These are phyloP conservation scores for Quillaja saponaria DNA, from an alignment of 306 rosid genomes.

Conservation along the genomic window DNA sequence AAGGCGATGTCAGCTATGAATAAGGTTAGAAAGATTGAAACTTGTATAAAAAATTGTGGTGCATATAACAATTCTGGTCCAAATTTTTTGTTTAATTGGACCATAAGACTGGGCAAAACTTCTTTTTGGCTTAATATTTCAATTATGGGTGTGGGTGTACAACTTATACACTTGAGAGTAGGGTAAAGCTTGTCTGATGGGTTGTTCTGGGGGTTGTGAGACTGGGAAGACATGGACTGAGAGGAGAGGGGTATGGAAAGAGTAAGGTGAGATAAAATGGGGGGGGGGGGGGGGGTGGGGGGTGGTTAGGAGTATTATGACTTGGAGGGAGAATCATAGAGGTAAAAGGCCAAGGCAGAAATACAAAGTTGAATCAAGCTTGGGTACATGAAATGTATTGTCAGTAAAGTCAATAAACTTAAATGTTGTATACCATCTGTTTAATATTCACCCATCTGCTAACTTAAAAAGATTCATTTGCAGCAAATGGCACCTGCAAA, in stretches of 20 bases:
- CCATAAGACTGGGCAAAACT: constrained; percentile 2
- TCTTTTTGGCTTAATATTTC: constrained; percentile 4
- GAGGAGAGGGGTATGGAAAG: not conserved
- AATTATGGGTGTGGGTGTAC: constrained; percentile 19
- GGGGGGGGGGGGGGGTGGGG: not conserved
- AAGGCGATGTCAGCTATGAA: constrained; percentile 89
- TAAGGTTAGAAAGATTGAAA: constrained; percentile 45
- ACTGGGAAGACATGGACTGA: not conserved
- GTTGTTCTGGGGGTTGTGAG: constrained; percentile 16
- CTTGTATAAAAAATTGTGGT: not conserved
- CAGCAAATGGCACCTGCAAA: constrained; percentile 95
- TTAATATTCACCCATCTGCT: constrained; percentile 17
- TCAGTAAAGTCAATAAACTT: constrained; percentile 10
- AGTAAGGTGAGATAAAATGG: not conserved
- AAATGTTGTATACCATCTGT: constrained; percentile 2
- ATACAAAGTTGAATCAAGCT: constrained; percentile 1
- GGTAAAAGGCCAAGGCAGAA: constrained; percentile 21
- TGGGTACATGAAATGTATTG: constrained; percentile 19
- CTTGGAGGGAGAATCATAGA: constrained; percentile 14
- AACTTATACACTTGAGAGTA: constrained; percentile 17
- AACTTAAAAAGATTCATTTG: constrained; percentile 40
- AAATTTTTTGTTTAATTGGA: too few species aligned
- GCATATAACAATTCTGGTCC: not conserved
- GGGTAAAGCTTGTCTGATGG: constrained; percentile 17
- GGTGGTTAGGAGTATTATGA: not conserved